A percentile compares a stretch with the other conserved stretches of the same genome.
Evolutionary conservation across 2,329 filamentous ascomycete species (phyloP).

Genomic region (Penicillium occitanis): DNA sequence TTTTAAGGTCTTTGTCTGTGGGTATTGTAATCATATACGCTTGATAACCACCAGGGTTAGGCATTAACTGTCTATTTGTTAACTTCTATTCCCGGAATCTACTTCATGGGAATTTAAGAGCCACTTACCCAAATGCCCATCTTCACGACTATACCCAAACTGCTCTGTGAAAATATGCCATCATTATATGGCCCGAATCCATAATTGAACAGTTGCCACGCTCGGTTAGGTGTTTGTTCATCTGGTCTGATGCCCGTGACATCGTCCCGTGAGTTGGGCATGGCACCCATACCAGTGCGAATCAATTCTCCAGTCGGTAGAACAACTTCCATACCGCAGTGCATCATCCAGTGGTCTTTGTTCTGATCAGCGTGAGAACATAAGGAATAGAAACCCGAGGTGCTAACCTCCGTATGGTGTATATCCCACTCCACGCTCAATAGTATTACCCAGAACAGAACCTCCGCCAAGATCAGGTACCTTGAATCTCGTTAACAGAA

Average conservation of each 20-base stretch:
- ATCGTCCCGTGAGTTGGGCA: slow-evolving; percentile 24
- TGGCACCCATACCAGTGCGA: slow-evolving; percentile 44
- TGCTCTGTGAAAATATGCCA: neutral
- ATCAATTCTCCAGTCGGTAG: slow-evolving; percentile 41
- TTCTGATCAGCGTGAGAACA: neutral
- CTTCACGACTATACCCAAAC: neutral
- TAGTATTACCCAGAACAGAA: slow-evolving; percentile 35
- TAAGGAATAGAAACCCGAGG: neutral
- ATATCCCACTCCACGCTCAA: slow-evolving; percentile 37
- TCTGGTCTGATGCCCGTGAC: slow-evolving; percentile 13
- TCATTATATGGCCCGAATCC: neutral
- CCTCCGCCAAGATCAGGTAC: slow-evolving; percentile 37
- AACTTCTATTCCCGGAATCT: neutral
- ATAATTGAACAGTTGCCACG: neutral
- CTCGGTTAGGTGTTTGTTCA: neutral
- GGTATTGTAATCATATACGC: neutral
- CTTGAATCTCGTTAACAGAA: slow-evolving; percentile 40
- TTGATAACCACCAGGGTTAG: neutral
- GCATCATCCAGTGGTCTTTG: slow-evolving; percentile 19
- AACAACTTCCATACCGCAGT: slow-evolving; percentile 48
- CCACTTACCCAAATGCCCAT: neutral
- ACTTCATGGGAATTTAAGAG: neutral
- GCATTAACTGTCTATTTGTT: neutral
- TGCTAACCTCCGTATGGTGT: slow-evolving; percentile 40
- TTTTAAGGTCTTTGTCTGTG: neutral